Conservation (phyloP, 2,329 filamentous ascomycete genomes). For the Cryphonectria japonica region DNA sequence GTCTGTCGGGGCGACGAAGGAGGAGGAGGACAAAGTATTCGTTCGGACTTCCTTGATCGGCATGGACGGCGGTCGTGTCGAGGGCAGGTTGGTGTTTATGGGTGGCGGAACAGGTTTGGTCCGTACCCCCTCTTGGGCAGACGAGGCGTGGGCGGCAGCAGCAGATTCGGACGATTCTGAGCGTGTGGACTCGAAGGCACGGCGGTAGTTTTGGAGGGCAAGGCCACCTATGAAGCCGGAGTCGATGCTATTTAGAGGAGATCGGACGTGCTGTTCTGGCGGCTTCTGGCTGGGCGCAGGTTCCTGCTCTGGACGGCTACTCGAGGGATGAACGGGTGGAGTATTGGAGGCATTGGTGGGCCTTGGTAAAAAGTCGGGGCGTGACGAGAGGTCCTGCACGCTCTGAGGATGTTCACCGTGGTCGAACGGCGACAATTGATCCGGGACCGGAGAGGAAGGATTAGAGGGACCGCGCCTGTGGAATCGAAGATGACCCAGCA, state of each 20-base stretch:
- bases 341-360: slow-evolving; percentile 43
- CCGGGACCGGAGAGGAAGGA: slow-evolving; percentile 56
- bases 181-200: slow-evolving; percentile 37
- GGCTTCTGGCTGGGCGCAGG: slow-evolving; percentile 24
- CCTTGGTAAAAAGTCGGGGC: slow-evolving; percentile 41
- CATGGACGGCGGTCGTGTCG: slow-evolving; percentile 36
- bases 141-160: slow-evolving; percentile 21
- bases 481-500: slow-evolving; percentile 50
- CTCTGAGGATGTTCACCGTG: slow-evolving; percentile 46
- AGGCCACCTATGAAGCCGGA: slow-evolving; percentile 60
- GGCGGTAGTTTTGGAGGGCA: slow-evolving; percentile 55
- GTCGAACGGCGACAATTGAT: slow-evolving; percentile 48
- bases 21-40: slow-evolving; percentile 31
- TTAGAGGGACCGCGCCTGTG: slow-evolving; percentile 61
- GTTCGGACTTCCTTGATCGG: slow-evolving; percentile 39
- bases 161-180: slow-evolving; percentile 27
- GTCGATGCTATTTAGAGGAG: slow-evolving; percentile 42
- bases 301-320: slow-evolving; percentile 45
- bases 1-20: slow-evolving; percentile 56
- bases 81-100: slow-evolving; percentile 41
- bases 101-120: slow-evolving; percentile 42
- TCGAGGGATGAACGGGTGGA: slow-evolving; percentile 56
- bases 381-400: slow-evolving; percentile 44
- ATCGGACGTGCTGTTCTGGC: slow-evolving; percentile 32
- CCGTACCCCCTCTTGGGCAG: slow-evolving; percentile 32